Conservation (phyloP, 345 rosid genomes). For the Eucalyptus sp. region DNA sequence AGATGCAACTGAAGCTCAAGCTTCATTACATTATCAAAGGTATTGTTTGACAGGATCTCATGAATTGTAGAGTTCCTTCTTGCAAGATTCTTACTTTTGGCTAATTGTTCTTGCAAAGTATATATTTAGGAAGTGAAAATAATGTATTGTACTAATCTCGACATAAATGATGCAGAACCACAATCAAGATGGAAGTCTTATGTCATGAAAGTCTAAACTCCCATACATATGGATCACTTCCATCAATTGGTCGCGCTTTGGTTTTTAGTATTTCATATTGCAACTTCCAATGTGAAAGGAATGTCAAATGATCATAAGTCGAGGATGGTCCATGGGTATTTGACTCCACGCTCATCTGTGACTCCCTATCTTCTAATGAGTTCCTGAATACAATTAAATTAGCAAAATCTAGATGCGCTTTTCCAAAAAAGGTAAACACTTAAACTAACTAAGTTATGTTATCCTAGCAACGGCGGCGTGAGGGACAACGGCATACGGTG, state of each 20-base stretch:
- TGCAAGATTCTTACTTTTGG: too few relatives aligned
- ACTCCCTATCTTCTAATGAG: not conserved
- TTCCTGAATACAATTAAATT: not conserved
- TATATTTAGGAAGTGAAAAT: too few relatives aligned
- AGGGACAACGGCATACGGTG: too few relatives aligned
- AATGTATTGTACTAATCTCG: too few relatives aligned
- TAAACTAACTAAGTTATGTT: not conserved
- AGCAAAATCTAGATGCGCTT: not conserved
- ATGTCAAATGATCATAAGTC: not conserved
- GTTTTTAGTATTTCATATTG: not conserved
- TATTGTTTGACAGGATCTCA: not conserved
- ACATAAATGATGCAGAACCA: not conserved
- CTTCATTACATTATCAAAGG: not conserved
- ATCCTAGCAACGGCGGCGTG: too few relatives aligned
- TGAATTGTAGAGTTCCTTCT: too few relatives aligned
- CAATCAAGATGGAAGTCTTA: not conserved
- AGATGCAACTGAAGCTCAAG: not conserved
- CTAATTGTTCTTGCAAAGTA: too few relatives aligned
- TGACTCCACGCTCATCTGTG: not conserved
- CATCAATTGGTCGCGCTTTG: not conserved
- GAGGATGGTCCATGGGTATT: not conserved
- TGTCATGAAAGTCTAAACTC: not conserved
- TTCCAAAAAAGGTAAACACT: not conserved
- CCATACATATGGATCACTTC: not conserved
- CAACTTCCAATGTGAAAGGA: not conserved